Conservation (phyloP, 345 rosid genomes). For the Melastoma malabathricum region DNA sequence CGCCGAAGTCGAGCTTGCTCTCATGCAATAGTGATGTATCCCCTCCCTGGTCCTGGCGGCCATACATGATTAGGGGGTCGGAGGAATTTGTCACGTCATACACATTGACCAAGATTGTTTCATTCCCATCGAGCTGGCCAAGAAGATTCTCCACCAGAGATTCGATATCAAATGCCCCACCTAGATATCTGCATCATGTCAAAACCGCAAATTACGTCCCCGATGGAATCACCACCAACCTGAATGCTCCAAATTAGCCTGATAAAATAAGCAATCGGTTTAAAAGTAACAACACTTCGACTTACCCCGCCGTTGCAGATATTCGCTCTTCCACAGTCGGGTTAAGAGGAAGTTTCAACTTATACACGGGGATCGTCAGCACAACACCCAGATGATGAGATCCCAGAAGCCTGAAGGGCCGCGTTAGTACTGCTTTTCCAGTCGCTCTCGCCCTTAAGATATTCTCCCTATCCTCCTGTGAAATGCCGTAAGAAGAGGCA, state of each 20-base stretch:
- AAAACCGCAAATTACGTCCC: background rate
- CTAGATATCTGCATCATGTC: conserved; percentile 50
- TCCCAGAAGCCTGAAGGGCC: conserved; percentile 76
- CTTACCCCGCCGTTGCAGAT: conserved; percentile 84
- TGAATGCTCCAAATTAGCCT: too few species aligned
- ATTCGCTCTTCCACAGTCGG: conserved; percentile 62
- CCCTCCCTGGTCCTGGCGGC: conserved; percentile 66
- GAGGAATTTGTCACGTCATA: conserved; percentile 80
- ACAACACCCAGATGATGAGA: conserved; percentile 98
- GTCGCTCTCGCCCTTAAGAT: conserved; percentile 79
- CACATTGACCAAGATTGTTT: conserved; percentile 82
- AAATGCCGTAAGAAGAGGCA: conserved; percentile 2
- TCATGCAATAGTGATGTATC: conserved; percentile 61
- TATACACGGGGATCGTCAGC: conserved; percentile 95
- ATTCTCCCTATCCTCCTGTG: conserved; percentile 90
- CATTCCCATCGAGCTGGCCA: conserved; percentile 93
- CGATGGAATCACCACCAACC: too few species aligned
- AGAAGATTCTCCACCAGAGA: conserved; percentile 97
- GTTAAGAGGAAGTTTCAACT: conserved; percentile 50
- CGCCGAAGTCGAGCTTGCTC: conserved; percentile 90
- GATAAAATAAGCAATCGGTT: background rate
- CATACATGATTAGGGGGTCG: conserved; percentile 81
- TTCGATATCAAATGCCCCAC: conserved; percentile 98
- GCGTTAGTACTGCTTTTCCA: conserved; percentile 91
- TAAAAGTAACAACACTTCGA: background rate